Conservation (phyloP, 805 yeast genomes). For the Candida boidinii region DNA sequence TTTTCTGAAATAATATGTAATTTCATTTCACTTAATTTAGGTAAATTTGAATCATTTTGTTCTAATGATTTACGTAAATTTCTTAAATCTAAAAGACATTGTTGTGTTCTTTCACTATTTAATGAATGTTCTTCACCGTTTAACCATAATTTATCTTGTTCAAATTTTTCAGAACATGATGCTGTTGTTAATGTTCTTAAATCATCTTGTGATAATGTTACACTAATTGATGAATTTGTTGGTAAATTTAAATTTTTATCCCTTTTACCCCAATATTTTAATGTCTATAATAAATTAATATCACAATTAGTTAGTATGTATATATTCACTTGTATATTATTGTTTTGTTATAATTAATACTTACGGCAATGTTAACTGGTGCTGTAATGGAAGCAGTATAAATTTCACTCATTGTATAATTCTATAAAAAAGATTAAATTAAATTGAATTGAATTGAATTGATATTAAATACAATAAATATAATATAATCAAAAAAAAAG, state of each 20-base stretch:
- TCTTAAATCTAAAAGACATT: conserved; percentile 73
- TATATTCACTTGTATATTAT: background rate
- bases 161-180: conserved; percentile 49
- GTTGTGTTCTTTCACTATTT: conserved; percentile 51
- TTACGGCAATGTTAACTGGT: conserved; percentile 92
- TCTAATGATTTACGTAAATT: conserved; percentile 57
- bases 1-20: conserved; percentile 85
- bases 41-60: conserved; percentile 39
- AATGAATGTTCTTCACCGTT: conserved; percentile 80
- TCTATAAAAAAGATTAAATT: background rate
- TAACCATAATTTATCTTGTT: conserved; percentile 67
- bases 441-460: background rate
- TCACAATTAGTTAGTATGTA: conserved; percentile 5
- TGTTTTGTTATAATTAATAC: conserved; percentile 19
- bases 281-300: conserved; percentile 37
- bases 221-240: conserved; percentile 92
- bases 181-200: conserved; percentile 89
- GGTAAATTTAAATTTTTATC: conserved; percentile 85
- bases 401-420: conserved; percentile 21
- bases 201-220: conserved; percentile 86
- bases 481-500: conserved; percentile 1
- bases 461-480: conserved; percentile 1
- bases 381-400: conserved; percentile 83
- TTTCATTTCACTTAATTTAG: conserved; percentile 53
- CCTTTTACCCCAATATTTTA: conserved; percentile 98